Conservation (phyloP, 805 yeast species). For the Cyberlindnera veronae region DNA sequence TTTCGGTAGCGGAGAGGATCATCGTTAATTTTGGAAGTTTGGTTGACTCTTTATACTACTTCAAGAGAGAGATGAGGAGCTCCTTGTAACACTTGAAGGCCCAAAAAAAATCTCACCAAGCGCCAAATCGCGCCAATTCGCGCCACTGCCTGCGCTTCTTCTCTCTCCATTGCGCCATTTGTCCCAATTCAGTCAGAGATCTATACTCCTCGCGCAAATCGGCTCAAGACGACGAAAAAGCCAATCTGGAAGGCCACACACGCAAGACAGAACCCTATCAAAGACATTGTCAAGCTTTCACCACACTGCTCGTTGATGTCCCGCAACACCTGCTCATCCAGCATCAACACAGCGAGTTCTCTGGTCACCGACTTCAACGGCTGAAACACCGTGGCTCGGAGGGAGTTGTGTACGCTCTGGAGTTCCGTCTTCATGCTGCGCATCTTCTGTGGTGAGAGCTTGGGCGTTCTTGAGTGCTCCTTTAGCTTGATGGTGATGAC, state of each 20-base stretch:
- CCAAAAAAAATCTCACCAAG: constrained; percentile 2
- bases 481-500: constrained; percentile 5
- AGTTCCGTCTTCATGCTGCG: background rate
- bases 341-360: constrained; percentile 3
- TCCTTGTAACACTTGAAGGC: too few species aligned
- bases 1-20: constrained; percentile 74
- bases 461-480: constrained; percentile 1
- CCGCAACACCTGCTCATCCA: constrained; percentile 16
- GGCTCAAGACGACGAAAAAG: constrained; percentile 9
- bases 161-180: too few species aligned
- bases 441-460: background rate
- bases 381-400: background rate
- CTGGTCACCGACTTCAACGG: background rate
- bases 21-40: constrained; percentile 29
- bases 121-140: background rate
- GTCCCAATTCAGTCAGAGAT: too few species aligned
- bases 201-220: too few species aligned
- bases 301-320: constrained; percentile 22
- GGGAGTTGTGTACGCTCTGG: background rate
- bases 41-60: background rate
- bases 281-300: constrained; percentile 6
- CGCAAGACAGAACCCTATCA: constrained; percentile 13
- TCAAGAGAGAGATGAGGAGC: too few species aligned
- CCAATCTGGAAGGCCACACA: constrained; percentile 15
- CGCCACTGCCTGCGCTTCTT: too few species aligned